phyloP scores from a whole-genome alignment of 805 yeast species.

The Zygotorulaspora danielsina region DNA sequence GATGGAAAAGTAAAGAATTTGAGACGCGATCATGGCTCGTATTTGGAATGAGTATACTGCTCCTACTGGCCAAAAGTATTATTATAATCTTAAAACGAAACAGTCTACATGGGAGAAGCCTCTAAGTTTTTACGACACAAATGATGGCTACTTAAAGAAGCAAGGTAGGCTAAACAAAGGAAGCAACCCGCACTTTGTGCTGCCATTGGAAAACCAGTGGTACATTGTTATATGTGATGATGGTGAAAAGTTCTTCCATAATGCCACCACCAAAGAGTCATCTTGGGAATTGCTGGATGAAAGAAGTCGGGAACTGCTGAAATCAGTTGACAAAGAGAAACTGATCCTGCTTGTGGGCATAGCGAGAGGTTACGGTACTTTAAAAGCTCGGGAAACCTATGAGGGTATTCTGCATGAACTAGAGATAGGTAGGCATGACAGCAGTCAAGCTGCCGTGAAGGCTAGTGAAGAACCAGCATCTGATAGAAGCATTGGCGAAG shows the following conservation, averaged over 20 bases:
- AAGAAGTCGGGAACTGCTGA: slow-evolving; percentile 26
- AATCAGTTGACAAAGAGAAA: slow-evolving; percentile 30
- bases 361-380: slow-evolving; percentile 23
- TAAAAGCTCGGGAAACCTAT: slow-evolving; percentile 16
- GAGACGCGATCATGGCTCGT: slow-evolving; percentile 19
- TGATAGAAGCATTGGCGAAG: slow-evolving; percentile 4
- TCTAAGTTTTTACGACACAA: slow-evolving; percentile 8
- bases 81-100: slow-evolving; percentile 38
- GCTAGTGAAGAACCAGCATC: not conserved
- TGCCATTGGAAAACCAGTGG: slow-evolving; percentile 38
- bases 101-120: slow-evolving; percentile 41
- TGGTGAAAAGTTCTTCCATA: slow-evolving; percentile 43
- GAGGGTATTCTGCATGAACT: slow-evolving; percentile 17
- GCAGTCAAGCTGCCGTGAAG: not conserved
- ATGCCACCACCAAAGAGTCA: slow-evolving; percentile 30
- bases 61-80: slow-evolving; percentile 38
- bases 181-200: slow-evolving; percentile 14
- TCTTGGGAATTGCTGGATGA: slow-evolving; percentile 38
- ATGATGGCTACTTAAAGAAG: slow-evolving; percentile 1
- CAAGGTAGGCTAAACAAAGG: slow-evolving; percentile 8
- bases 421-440: slow-evolving; percentile 5
- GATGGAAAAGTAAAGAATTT: not conserved
- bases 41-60: slow-evolving; percentile 40
- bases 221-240: slow-evolving; percentile 38
- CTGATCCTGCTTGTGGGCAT: slow-evolving; percentile 24